phyloP scores from a whole-genome alignment of 1,284 basidiomycete genomes.

The Ceratobasidium sp. region DNA sequence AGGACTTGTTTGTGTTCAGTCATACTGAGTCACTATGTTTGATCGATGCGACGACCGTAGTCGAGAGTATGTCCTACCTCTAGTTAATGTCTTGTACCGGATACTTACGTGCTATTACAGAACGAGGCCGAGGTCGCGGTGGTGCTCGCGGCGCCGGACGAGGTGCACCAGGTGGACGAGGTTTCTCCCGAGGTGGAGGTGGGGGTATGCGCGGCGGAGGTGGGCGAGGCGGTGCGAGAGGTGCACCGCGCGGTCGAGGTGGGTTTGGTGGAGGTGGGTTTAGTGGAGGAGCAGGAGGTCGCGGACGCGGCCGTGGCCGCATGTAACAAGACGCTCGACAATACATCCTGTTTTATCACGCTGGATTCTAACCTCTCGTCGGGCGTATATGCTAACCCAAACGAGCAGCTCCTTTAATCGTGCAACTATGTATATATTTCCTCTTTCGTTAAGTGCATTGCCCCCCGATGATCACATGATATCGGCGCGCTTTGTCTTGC shows the following conservation, averaged over 20 bases:
- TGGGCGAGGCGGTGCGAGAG: slow-evolving; percentile 58
- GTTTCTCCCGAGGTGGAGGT: slow-evolving; percentile 36
- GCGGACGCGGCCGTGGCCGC: slow-evolving; percentile 56
- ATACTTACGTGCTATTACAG: slow-evolving; percentile 53
- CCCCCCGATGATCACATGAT: slow-evolving; percentile 9
- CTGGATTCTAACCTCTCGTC: neutral
- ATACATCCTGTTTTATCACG: neutral
- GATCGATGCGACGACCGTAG: slow-evolving; percentile 48
- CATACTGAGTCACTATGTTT: neutral
- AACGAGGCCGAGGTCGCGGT: slow-evolving; percentile 63
- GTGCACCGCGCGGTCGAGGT: slow-evolving; percentile 58
- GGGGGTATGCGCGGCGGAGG: slow-evolving; percentile 48
- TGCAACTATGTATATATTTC: slow-evolving; percentile 10
- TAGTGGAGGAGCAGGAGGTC: slow-evolving; percentile 56
- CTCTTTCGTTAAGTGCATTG: slow-evolving; percentile 14
- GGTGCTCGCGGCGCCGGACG: slow-evolving; percentile 52
- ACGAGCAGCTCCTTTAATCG: no score
- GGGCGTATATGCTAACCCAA: no score
- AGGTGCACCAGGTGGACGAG: slow-evolving; percentile 54
- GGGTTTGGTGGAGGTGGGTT: slow-evolving; percentile 55
- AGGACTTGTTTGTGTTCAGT: slow-evolving; percentile 22
- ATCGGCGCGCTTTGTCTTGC: neutral
- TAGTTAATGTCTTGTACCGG: slow-evolving; percentile 9
- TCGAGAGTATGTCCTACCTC: slow-evolving; percentile 62
- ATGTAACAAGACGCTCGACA: neutral